Base-by-base conservation (phyloP, 352 stramenopile genomes). In the Pythium angustatum region DNA sequence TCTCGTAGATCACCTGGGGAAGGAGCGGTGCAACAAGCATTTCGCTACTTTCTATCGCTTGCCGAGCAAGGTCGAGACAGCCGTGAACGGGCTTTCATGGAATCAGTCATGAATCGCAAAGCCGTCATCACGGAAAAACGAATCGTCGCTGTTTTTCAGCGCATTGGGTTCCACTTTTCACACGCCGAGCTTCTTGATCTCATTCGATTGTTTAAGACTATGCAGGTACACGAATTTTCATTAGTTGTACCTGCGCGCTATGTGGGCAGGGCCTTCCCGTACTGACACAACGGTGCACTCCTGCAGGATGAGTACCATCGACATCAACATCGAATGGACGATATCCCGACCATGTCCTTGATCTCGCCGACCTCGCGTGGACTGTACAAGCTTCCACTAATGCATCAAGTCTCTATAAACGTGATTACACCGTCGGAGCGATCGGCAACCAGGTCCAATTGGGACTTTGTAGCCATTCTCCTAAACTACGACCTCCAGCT, bases 401-500 rank as follows among this genome's bases (percentile, higher is more conserved):
- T 88, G 30, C 78, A 73, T 30, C 67, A 66, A 9, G 30, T 85
- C 2, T 69, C 81, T 8, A 24, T 85, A 24, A 85, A 68, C n/a
- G 72, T 72, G 9, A 88, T 77, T 1, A 62, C 81, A 2, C 67
- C 71, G 24, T 72, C 55, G 12, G 64, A 79, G 6, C 69, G 51
- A 1, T 59, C 44, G 6, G 49, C 49, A 1, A 21, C 30, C 0
- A 69, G 55, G 34, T 78, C 79, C 15, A 66, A 66, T 11, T 89
- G 79, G 79, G 67, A 70, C n/a, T 90, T 87, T 47, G 65, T 84
- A 12, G 73, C 61, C 21, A 40, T 88, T n/a, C 38, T 88, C 7
- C 66, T 90, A 19, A 81, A 87, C 26, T 73, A 85, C 44, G 79
- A 89, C 34, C 76, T 85, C 5, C 79, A 90, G 28, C 54, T 90